These are phyloP conservation scores for Globisporangium paddicum DNA, from an alignment of 352 stramenopile species.

Conservation along the genomic window DNA sequence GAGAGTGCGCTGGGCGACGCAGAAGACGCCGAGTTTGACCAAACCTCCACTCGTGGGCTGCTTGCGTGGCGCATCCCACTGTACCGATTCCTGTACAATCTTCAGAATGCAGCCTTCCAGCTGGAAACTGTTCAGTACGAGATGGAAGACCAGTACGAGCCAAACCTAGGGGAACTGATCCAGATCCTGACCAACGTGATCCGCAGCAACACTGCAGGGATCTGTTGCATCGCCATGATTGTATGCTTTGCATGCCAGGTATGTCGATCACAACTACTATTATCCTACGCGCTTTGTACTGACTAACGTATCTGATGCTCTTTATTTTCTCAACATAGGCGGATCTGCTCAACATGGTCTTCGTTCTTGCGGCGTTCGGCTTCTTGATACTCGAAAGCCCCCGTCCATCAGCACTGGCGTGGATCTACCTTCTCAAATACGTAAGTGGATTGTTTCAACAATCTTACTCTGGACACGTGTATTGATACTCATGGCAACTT, in stretches of 20 bases:
- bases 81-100: slow-evolving; percentile 57
- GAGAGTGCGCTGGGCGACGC: slow-evolving; percentile 75
- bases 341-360: slow-evolving; percentile 78
- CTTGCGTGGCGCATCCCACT: slow-evolving; percentile 62
- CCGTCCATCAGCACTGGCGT: slow-evolving; percentile 49
- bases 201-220: slow-evolving; percentile 55
- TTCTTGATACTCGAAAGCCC: slow-evolving; percentile 77
- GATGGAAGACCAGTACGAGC: slow-evolving; percentile 72
- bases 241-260: slow-evolving; percentile 76
- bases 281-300: not conserved
- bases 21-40: slow-evolving; percentile 79
- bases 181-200: slow-evolving; percentile 56
- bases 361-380: slow-evolving; percentile 60
- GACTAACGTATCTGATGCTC: slow-evolving; percentile 3
- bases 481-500: not conserved
- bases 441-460: slow-evolving; percentile 32
- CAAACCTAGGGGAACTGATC: slow-evolving; percentile 47
- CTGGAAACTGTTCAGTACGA: slow-evolving; percentile 68
- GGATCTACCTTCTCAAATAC: slow-evolving; percentile 78
- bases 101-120: slow-evolving; percentile 74
- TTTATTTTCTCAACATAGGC: slow-evolving; percentile 27
- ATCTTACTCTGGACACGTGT: not conserved
- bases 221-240: slow-evolving; percentile 63
- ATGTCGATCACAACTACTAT: not conserved
- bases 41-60: slow-evolving; percentile 13